A percentile compares a stretch with the other conserved stretches of the same genome.
phyloP scores from a whole-genome alignment of 1,139 yeast species.

The Yamadazyma siamensis region DNA sequence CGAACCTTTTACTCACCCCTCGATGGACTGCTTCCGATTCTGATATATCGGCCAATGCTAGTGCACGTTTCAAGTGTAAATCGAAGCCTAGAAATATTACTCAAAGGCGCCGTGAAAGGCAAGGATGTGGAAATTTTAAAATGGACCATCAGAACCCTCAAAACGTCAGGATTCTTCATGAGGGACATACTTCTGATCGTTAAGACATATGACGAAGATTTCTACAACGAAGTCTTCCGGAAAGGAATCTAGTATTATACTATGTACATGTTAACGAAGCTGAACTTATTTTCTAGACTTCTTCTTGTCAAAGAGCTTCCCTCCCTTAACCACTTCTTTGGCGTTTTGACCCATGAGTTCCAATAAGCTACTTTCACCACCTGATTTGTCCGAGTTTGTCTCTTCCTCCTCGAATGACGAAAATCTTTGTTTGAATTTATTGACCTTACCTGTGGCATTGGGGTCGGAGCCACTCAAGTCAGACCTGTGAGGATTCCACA shows the following conservation, averaged over 20 bases:
- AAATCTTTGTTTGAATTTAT: slow-evolving; percentile 78
- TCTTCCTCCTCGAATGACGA: slow-evolving; percentile 41
- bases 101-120: slow-evolving; percentile 23
- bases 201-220: slow-evolving; percentile 1
- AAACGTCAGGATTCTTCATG: slow-evolving; percentile 26
- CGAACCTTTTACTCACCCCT: no score
- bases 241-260: slow-evolving; percentile 2
- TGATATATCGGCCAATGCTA: no score
- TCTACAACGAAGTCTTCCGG: slow-evolving; percentile 1
- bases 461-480: slow-evolving; percentile 75
- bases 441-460: slow-evolving; percentile 80
- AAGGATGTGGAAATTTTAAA: slow-evolving; percentile 20
- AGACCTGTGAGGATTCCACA: slow-evolving; percentile 86
- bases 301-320: slow-evolving; percentile 55
- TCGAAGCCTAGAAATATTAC: no score
- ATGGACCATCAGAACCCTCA: slow-evolving; percentile 36
- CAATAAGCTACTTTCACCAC: slow-evolving; percentile 47
- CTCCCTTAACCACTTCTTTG: slow-evolving; percentile 61
- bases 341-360: slow-evolving; percentile 63
- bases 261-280: slow-evolving; percentile 15
- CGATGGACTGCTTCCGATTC: no score
- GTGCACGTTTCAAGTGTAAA: no score
- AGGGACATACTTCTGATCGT: slow-evolving; percentile 16
- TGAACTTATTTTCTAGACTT: slow-evolving; percentile 24
- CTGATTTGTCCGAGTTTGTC: slow-evolving; percentile 12